Base-by-base conservation (phyloP, 2,329 filamentous ascomycete species). In the Talaromyces marneffei region DNA sequence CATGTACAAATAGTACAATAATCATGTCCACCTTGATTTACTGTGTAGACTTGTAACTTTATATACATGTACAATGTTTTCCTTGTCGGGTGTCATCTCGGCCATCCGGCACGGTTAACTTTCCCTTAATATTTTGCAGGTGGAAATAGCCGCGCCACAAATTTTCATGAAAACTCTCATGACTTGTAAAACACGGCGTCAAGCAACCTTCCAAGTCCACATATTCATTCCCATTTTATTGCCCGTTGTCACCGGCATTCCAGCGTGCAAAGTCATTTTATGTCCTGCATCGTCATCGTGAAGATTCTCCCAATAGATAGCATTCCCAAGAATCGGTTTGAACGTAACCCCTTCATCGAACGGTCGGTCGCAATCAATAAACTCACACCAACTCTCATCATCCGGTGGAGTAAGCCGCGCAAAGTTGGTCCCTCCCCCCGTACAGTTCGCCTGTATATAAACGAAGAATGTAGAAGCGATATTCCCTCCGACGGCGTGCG, bases 211-310 rank as follows among this genome's bases (percentile, higher is more conserved):
- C 54, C 59, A 61, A 7, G 80, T 82, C 79, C 79, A 82, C 37
- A 82, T 81, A 61, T 82, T 82, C 78, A 82, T 80, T 10, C 80
- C 80, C 60, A 81, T 75, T 69, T 82, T 82, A 40, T 73, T 73
- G 6, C 80, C 80, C 33, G 68, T 72, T 5, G 75, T 75, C 2
- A 82, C 77, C 0, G 79, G 78, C 63, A 82, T 60, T 1, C 79
- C 79, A 0, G 79, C 79, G 66, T 82, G 80, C 63, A 81, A 63
- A 33, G 75, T 80, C 40, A 77, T 71, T 62, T 74, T 69, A 59
- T 81, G 78, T 0, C 80, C 79, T 0, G 65, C 65, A 12, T 63
- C 68, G 10, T 76, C 75, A 20, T 77, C 72, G 2, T 72, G 65
- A 65, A 82, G 59, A 59, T 82, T 82, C 64, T 77, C 75, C 79